Evolutionary conservation across 257 asterid species (phyloP), one percentile per base, ranked within the genome.

Genomic region (Primulina eburnea): DNA sequence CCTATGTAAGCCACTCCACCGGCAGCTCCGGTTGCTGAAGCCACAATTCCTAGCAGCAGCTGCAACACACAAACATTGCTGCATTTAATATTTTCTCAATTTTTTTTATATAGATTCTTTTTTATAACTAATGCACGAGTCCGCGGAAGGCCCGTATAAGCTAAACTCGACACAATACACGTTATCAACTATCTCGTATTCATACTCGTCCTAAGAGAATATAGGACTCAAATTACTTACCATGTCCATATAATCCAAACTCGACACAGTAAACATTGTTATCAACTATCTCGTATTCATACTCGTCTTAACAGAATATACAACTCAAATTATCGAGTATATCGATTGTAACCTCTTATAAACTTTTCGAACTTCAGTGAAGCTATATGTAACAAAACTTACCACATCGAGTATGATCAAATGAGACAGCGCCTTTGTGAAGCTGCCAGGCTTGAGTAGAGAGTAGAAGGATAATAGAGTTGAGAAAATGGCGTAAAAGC

Each of bases 1-100:
- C 95, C 98, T 4, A 90, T 33, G 79, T 92, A 92, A 12, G 67
- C 90, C 21, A 92, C 95, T 52, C 80, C 94, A n/a, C 86, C 96
- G 58, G 90, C 95, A 16, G 96, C 62, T 62, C 98, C 97, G 0
- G 86, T 81, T 56, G 97, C 98, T 37, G 98, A 55, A 9, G 95
- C 92, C 43, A 84, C 78, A 4, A 88, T 85, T 38, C 98, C 98
- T 60, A 92, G 60, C 73, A 90, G 60, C 30, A 92, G 82, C 98
- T 92, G 87, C 83, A 81, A 26, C 30, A 35, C 32, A 69, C 53
- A 43, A 34, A 64, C 58, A 50, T 62, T 8, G 30, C 50, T 20
- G 32, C 50, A 24, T 29, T 29, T 29, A 26, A 8, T 35, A 7
- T 37, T 17, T 47, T 10, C 34, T 8, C 18, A 9, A 8, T 38